Evolutionary conservation across 805 yeast genomes (phyloP).

Genomic region (Candida gorgasii): DNA sequence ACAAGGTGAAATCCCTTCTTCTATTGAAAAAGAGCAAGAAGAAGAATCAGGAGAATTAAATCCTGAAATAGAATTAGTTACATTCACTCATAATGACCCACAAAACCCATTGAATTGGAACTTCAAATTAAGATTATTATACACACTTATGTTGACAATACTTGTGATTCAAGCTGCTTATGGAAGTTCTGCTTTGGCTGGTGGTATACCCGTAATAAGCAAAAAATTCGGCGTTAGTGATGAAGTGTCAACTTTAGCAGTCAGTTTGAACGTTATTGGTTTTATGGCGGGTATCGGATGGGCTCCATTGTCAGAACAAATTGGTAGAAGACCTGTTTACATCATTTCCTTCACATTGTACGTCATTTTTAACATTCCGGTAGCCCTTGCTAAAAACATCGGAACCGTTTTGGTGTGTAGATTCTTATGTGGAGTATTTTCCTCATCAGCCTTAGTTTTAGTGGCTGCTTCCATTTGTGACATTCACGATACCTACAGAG

Average conservation of each 20-base stretch:
- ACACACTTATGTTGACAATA: conserved; percentile 66
- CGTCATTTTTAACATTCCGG: conserved; percentile 80
- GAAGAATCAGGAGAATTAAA: conserved; percentile 35
- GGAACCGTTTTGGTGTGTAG: conserved; percentile 81
- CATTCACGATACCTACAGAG: conserved; percentile 79
- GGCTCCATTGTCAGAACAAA: conserved; percentile 86
- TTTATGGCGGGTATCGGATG: conserved; percentile 82
- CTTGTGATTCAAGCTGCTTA: conserved; percentile 89
- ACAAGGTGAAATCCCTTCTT: conserved; percentile 6
- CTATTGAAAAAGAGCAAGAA: neutral
- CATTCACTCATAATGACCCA: conserved; percentile 77
- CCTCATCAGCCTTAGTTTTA: conserved; percentile 78
- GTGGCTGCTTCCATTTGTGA: conserved; percentile 94
- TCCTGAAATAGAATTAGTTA: conserved; percentile 79
- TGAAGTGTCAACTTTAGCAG: conserved; percentile 78
- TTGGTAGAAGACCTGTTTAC: conserved; percentile 85
- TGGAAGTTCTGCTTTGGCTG: conserved; percentile 89
- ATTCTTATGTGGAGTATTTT: conserved; percentile 83
- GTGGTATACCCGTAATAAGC: conserved; percentile 70
- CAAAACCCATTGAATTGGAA: conserved; percentile 92
- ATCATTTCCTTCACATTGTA: conserved; percentile 73
- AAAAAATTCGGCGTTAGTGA: conserved; percentile 67
- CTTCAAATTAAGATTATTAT: conserved; percentile 52
- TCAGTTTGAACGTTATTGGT: conserved; percentile 87
- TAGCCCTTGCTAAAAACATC: conserved; percentile 80